Conservation (phyloP, 371 early-diverging fungal genomes). For the Mucor indicus region DNA sequence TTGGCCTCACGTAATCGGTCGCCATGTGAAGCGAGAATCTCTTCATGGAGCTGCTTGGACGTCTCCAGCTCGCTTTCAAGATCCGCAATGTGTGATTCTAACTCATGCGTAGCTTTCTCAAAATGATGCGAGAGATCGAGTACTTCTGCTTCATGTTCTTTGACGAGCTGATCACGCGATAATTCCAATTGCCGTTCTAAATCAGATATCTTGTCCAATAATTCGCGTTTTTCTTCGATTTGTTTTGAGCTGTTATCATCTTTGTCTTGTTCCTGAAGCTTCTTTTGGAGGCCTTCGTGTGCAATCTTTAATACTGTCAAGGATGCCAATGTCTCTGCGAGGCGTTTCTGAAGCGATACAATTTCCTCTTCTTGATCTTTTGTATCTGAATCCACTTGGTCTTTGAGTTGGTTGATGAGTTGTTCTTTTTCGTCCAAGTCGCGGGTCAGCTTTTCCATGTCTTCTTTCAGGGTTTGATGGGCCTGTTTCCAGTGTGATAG, state of each 20-base stretch:
- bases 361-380: too few relatives aligned
- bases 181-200: too few relatives aligned
- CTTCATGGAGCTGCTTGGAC: too few relatives aligned
- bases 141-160: too few relatives aligned
- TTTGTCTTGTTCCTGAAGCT: background rate
- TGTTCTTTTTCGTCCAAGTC: constrained; percentile 9
- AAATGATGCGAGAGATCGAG: too few relatives aligned
- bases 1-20: background rate
- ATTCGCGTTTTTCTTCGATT: background rate
- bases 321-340: constrained; percentile 15
- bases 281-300: constrained; percentile 9
- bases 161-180: too few relatives aligned
- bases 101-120: too few relatives aligned
- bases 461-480: constrained; percentile 3
- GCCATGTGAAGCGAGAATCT: background rate
- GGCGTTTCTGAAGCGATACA: constrained; percentile 1
- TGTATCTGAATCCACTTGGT: too few relatives aligned
- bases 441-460: constrained; percentile 2
- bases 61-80: too few relatives aligned
- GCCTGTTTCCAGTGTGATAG: constrained; percentile 7
- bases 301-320: constrained; percentile 12
- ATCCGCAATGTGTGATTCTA: too few relatives aligned
- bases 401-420: background rate
- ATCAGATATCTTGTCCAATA: background rate
- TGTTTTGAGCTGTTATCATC: background rate